Base-by-base conservation (phyloP, 2,329 filamentous ascomycete species). In the Sclerotinia minor region DNA sequence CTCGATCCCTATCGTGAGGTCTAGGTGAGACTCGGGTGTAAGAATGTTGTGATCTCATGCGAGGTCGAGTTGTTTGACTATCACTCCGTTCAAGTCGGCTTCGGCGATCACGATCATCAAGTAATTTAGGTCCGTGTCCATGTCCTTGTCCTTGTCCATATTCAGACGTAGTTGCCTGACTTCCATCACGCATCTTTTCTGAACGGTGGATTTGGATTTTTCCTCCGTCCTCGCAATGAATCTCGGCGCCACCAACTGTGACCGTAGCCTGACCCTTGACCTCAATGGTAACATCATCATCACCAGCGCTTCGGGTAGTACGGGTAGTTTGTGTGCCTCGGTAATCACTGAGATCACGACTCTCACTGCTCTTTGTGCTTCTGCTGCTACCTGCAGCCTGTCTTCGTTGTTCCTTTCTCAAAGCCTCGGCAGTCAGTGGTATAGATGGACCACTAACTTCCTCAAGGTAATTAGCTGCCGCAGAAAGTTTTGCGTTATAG, bases 301-400 rank as follows among this genome's bases (percentile, higher is more conserved):
- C 60, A 71, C 82, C 84, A 13, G 73, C 72, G 65, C 74, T 76
- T 65, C 76, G 68, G 5, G 86, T 89, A 13, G 87, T 85, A 52
- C 85, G 82, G 17, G 87, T 89, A 0, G 86, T 87, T 38, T 84
- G 85, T 65, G 86, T 88, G 70, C 84, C 84, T 71, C 82, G 83
- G 76, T 84, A 87, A 67, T 88, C 87, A 77, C 86, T 89, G 68
- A 89, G 86, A 72, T 89, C 87, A 54, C 81, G 85, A 75, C 87
- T 89, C 29, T 82, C 70, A 82, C 87, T 80, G 83, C 88, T 71
- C 83, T 83, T 64, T 82, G 88, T 50, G 83, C 87, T 79, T 82
- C 86, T 8, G 79, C 81, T 68, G 79, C 81, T 70, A 79, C 81
- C 65, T 74, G 77, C 73, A 49, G 58, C 81, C 32, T 78, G 78